Evolutionary conservation across 2,329 filamentous ascomycete species (phyloP), one percentile per base, ranked within the genome.

Genomic region (Pyricularia pennisetigena): DNA sequence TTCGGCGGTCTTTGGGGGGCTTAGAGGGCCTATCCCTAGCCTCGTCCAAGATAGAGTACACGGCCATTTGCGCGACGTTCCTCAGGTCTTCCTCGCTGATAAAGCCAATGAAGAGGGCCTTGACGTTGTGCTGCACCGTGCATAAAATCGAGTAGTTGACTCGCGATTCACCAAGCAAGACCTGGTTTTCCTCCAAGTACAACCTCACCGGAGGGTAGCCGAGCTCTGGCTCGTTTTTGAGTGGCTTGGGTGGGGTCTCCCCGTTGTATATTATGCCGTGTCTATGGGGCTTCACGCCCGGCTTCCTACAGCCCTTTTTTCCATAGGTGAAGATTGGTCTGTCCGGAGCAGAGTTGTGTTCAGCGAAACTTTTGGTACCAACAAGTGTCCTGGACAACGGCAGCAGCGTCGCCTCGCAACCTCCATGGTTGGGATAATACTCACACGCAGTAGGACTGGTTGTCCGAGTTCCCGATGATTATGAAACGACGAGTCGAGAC

Each of bases 291-390:
- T 85, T 84, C 14, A 84, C 79, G 2, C 85, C 85, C n/a, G 69
- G 76, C 73, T 87, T 88, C 20, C 73, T 80, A 72, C 85, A 87
- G 1, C 75, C 85, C 69, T 81, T 79, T 26, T 78, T 77, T n/a
- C 81, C 80, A 70, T 87, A 87, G 0, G 85, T 86, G 26, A 83
- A 75, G 66, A 88, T 86, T 1, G 85, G 84, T 14, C 85, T 86
- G 68, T 7, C 9, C 6, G 20, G n/a, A 29, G 23, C 6, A 41
- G 26, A 26, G 26, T 29, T 23, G 29, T 49, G 24, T 66, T 20
- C 6, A 49, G 41, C 10, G 2, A 24, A 5, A 26, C 6, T 28
- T 14, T 29, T 3, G 3, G 9, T 12, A 32, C n/a, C 12, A 24
- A 63, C 20, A 63, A 8, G 29, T 23, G 14, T 29, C n/a, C 16